Percentiles rank a stretch among this genome's conserved stretches.
Evolutionary conservation across 2,329 filamentous ascomycete genomes (phyloP).

Genomic region (Fusarium sp.): DNA sequence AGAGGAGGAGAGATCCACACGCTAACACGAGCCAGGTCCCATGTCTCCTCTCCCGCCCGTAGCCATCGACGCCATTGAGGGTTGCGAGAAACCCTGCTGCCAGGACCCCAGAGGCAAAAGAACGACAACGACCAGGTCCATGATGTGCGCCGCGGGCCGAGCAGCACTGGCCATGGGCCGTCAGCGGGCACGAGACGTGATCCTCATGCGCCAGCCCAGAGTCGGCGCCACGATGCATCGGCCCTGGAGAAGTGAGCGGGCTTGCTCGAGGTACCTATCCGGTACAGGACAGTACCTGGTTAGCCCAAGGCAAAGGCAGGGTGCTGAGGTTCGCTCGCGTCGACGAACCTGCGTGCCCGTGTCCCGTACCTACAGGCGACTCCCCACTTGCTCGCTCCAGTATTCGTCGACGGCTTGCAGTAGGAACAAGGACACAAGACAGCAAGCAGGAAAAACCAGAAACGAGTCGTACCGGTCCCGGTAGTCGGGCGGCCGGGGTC

Average conservation of each 20-base stretch:
- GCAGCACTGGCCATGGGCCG: constrained; percentile 40
- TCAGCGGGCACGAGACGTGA: constrained; percentile 43
- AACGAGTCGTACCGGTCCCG: constrained; percentile 33
- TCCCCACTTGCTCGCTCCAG: constrained; percentile 36
- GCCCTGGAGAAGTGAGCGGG: constrained; percentile 31
- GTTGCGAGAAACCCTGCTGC: constrained; percentile 36
- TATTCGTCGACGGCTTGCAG: constrained; percentile 33
- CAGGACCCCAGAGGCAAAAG: constrained; percentile 42
- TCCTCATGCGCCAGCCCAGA: constrained; percentile 44
- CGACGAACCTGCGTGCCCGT: constrained; percentile 33
- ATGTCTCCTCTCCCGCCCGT: constrained; percentile 47
- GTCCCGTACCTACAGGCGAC: constrained; percentile 23
- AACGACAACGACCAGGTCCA: constrained; percentile 37
- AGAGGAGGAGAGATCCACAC: constrained; percentile 35
- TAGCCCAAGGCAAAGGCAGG: constrained; percentile 14
- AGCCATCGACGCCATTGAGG: constrained; percentile 46
- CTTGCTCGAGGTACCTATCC: constrained; percentile 20
- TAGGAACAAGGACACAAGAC: constrained; percentile 32
- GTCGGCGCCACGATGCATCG: constrained; percentile 41
- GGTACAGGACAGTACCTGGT: constrained; percentile 20
- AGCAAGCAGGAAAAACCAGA: constrained; percentile 26
- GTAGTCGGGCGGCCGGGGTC: constrained; percentile 43
- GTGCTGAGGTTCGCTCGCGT: constrained; percentile 27
- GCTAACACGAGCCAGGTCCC: constrained; percentile 45
- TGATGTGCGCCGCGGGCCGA: constrained; percentile 45